These are phyloP conservation scores for Nymphaea thermarum DNA, from an alignment of 164 flowering plant genomes.

Conservation along the genomic window DNA sequence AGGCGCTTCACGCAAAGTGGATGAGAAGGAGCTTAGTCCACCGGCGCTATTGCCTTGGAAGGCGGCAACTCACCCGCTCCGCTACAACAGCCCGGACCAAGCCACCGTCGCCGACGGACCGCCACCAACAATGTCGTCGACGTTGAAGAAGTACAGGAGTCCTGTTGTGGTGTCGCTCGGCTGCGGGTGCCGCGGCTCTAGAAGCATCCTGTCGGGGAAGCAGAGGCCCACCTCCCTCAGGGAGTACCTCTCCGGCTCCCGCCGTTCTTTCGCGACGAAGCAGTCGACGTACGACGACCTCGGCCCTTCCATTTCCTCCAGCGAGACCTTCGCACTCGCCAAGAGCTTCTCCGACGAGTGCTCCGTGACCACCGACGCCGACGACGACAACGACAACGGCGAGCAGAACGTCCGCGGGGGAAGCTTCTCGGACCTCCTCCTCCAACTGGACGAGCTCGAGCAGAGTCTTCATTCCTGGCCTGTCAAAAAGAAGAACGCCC, in stretches of 20 bases:
- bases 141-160: constrained; percentile 25
- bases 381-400: constrained; percentile 23
- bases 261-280: not conserved
- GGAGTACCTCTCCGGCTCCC: not conserved
- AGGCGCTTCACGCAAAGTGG: too few species aligned
- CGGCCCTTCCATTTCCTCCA: not conserved
- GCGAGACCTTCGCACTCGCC: constrained; percentile 14
- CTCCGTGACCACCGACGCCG: constrained; percentile 37
- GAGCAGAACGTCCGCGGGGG: too few species aligned
- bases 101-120: too few species aligned
- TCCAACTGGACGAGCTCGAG: not conserved
- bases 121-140: not conserved
- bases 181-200: constrained; percentile 14
- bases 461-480: constrained; percentile 1
- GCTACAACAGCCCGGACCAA: too few species aligned
- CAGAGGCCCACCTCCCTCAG: not conserved
- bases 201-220: not conserved
- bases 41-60: too few species aligned
- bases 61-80: too few species aligned
- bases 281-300: constrained; percentile 12
- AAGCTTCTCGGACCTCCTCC: constrained; percentile 1
- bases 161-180: constrained; percentile 35
- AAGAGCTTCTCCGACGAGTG: constrained; percentile 38
- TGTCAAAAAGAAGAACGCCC: constrained; percentile 1
- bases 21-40: too few species aligned